Conservation (phyloP, 345 rosid species). For the Lepidium didymum region DNA sequence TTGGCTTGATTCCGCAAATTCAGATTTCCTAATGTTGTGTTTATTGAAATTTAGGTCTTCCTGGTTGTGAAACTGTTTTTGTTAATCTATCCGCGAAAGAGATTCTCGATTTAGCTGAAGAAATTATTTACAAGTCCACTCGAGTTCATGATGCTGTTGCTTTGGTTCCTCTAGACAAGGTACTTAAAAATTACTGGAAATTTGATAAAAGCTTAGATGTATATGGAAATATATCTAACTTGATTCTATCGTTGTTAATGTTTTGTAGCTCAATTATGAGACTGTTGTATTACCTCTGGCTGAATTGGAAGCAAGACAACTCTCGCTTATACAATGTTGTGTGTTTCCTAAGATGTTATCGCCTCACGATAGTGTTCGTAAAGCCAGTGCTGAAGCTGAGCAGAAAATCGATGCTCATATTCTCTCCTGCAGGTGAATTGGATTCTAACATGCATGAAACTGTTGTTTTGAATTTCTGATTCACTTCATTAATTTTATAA, state of each 20-base stretch:
- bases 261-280: slow-evolving; percentile 63
- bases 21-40: background rate
- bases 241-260: background rate
- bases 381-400: slow-evolving; percentile 82
- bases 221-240: background rate
- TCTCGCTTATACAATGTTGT: slow-evolving; percentile 70
- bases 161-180: slow-evolving; percentile 77
- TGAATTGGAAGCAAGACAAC: slow-evolving; percentile 67
- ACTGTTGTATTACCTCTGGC: slow-evolving; percentile 68
- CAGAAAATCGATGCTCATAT: slow-evolving; percentile 56
- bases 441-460: background rate
- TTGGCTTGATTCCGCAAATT: background rate
- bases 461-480: background rate
- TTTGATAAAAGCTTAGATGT: background rate
- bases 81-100: slow-evolving; percentile 61
- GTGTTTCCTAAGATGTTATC: slow-evolving; percentile 67
- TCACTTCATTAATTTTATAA: background rate
- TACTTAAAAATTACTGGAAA: slow-evolving; percentile 12
- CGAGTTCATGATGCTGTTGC: slow-evolving; percentile 69
- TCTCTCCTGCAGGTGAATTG: slow-evolving; percentile 58
- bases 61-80: slow-evolving; percentile 48
- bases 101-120: slow-evolving; percentile 62
- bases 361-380: slow-evolving; percentile 47
- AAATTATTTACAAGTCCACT: slow-evolving; percentile 55
- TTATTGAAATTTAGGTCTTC: slow-evolving; percentile 46